These are phyloP conservation scores for Sporothrix phasma DNA, from an alignment of 2,329 filamentous ascomycete species.

Conservation along the genomic window DNA sequence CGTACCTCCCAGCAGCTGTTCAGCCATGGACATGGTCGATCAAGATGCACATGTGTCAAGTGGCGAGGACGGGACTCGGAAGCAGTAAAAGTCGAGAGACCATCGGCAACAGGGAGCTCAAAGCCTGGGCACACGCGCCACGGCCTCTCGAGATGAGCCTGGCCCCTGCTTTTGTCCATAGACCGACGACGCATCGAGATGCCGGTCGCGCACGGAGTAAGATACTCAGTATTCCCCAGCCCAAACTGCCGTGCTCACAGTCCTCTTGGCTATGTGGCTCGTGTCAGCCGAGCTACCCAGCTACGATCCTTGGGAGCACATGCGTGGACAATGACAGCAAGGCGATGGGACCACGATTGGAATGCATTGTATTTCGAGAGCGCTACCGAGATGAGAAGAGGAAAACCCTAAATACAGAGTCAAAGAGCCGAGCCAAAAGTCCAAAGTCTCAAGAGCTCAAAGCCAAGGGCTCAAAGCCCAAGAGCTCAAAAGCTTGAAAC, in stretches of 20 bases:
- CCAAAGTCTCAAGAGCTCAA: too few relatives aligned
- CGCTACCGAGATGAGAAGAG: not conserved
- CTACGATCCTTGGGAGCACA: not conserved
- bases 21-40: too few relatives aligned
- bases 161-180: not conserved
- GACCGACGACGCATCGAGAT: constrained; percentile 5
- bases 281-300: not conserved
- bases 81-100: too few relatives aligned
- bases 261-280: not conserved
- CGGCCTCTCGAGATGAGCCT: not conserved
- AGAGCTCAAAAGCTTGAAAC: too few relatives aligned
- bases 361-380: not conserved
- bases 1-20: too few relatives aligned
- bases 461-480: too few relatives aligned
- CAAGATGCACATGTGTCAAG: too few relatives aligned
- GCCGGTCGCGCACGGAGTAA: not conserved
- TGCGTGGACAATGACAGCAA: too few relatives aligned
- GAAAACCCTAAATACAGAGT: not conserved
- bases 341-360: too few relatives aligned
- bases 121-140: not conserved
- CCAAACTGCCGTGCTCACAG: not conserved
- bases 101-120: not conserved
- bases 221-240: too few relatives aligned
- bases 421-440: too few relatives aligned
- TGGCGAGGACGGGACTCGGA: too few relatives aligned